A percentile compares a stretch with the other conserved stretches of the same genome.
Evolutionary conservation across 306 rosid species (phyloP).

Genomic region (Hippophae tibetana): DNA sequence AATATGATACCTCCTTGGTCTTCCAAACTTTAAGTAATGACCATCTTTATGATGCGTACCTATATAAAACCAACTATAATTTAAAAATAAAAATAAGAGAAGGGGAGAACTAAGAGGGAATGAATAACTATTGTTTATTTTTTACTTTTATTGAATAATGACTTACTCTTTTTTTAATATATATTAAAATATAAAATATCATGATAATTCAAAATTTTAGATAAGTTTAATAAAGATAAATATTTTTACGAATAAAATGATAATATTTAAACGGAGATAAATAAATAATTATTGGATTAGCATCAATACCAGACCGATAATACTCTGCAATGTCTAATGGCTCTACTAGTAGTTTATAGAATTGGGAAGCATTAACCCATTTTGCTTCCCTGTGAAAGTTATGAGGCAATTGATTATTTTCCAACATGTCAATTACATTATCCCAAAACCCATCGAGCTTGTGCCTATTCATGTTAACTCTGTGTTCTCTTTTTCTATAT

Average conservation of each 20-base stretch:
- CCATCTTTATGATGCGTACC: constrained; percentile 37
- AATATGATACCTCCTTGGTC: constrained; percentile 54
- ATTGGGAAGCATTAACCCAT: constrained; percentile 61
- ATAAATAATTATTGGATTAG: too few relatives aligned
- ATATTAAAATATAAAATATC: too few relatives aligned
- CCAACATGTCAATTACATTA: constrained; percentile 41
- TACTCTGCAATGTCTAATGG: constrained; percentile 83
- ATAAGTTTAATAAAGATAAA: too few relatives aligned
- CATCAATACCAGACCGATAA: constrained; percentile 23
- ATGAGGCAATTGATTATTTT: constrained; percentile 48
- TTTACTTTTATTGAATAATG: too few relatives aligned
- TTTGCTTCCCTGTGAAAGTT: constrained; percentile 38
- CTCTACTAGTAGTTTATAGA: constrained; percentile 61
- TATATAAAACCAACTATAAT: too few relatives aligned
- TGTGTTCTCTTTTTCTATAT: constrained; percentile 32
- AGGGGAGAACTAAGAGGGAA: too few relatives aligned
- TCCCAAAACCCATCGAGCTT: constrained; percentile 70
- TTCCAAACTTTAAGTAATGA: constrained; percentile 56
- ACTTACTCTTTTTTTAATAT: too few relatives aligned
- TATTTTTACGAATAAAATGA: too few relatives aligned
- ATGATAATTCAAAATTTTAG: too few relatives aligned
- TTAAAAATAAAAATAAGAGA: too few relatives aligned
- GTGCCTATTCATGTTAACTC: constrained; percentile 49
- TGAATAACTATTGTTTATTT: too few relatives aligned
- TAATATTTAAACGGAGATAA: too few relatives aligned